A percentile compares a stretch with the other conserved stretches of the same genome.
These are phyloP conservation scores for Holtermanniella nyarrowii DNA, from an alignment of 768 basidiomycete genomes.

Conservation along the genomic window DNA sequence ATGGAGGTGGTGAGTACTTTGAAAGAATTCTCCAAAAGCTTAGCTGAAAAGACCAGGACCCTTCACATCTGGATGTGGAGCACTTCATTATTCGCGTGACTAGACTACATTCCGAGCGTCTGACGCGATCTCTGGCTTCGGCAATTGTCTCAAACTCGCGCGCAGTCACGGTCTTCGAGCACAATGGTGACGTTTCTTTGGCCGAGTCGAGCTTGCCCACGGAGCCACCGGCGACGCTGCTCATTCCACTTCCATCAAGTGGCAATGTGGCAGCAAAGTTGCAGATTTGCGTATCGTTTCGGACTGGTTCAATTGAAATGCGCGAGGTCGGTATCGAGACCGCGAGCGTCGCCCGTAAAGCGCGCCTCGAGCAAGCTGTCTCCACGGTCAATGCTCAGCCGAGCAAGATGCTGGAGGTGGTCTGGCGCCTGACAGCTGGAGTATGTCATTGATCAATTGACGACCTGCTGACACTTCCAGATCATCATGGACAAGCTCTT, in stretches of 20 bases:
- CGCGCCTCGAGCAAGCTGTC: slow-evolving; percentile 53
- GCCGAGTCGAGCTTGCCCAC: slow-evolving; percentile 31
- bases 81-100: slow-evolving; percentile 56
- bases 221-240: slow-evolving; percentile 11
- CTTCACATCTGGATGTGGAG: slow-evolving; percentile 65
- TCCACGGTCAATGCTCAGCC: slow-evolving; percentile 64
- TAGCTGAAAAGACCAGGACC: slow-evolving; percentile 53
- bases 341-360: slow-evolving; percentile 60
- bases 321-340: slow-evolving; percentile 67
- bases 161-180: slow-evolving; percentile 29
- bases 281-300: slow-evolving; percentile 63
- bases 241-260: slow-evolving; percentile 24
- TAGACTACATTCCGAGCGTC: slow-evolving; percentile 49
- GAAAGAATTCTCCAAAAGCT: too few relatives aligned
- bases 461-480: slow-evolving; percentile 27
- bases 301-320: slow-evolving; percentile 68
- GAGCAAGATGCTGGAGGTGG: slow-evolving; percentile 48
- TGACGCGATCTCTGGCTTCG: slow-evolving; percentile 9
- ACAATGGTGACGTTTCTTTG: slow-evolving; percentile 4
- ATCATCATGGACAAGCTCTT: slow-evolving; percentile 73
- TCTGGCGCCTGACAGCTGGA: slow-evolving; percentile 53
- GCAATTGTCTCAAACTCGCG: not conserved
- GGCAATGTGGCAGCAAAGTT: slow-evolving; percentile 29
- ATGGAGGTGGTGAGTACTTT: not conserved
- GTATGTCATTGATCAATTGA: slow-evolving; percentile 44